Evolutionary conservation across 2,329 filamentous ascomycete species (phyloP).

Genomic region (Capronia americana): DNA sequence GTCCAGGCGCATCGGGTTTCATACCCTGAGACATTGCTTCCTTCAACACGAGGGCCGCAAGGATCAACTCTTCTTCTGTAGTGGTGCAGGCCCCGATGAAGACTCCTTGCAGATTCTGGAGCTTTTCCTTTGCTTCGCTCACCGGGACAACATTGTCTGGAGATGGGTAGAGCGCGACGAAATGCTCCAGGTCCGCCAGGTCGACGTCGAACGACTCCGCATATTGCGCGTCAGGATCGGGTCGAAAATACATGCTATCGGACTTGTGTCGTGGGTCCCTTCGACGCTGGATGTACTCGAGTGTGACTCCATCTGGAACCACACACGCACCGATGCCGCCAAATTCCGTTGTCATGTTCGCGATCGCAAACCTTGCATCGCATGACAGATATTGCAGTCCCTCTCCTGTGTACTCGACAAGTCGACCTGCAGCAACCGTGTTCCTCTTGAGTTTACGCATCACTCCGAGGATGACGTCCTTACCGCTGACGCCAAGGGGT

Average conservation of each 20-base stretch:
- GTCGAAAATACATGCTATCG: constrained; percentile 47
- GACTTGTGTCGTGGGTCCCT: constrained; percentile 45
- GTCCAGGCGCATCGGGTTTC: constrained; percentile 43
- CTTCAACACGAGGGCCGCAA: constrained; percentile 52
- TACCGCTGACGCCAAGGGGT: constrained; percentile 50
- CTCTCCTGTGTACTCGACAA: constrained; percentile 55
- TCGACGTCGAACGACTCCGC: constrained; percentile 48
- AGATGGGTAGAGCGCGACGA: constrained; percentile 50
- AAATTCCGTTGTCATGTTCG: constrained; percentile 53
- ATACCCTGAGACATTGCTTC: constrained; percentile 47
- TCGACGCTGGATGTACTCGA: constrained; percentile 46
- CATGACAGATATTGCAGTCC: constrained; percentile 48
- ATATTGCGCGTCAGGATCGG: constrained; percentile 50
- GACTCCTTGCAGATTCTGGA: constrained; percentile 46
- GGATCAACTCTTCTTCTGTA: constrained; percentile 53
- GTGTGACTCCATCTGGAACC: constrained; percentile 47
- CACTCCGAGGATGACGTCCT: constrained; percentile 57
- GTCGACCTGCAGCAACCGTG: constrained; percentile 53
- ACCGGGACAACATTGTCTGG: constrained; percentile 55
- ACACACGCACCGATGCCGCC: constrained; percentile 22
- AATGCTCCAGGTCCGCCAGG: constrained; percentile 48
- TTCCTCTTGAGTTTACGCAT: constrained; percentile 54
- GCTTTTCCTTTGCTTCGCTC: constrained; percentile 35
- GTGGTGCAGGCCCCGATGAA: constrained; percentile 59
- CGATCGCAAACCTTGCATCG: constrained; percentile 57